Percentiles rank a stretch among this genome's conserved stretches.
Conservation (phyloP, 2,329 filamentous ascomycete genomes). For the Neurospora sp. region DNA sequence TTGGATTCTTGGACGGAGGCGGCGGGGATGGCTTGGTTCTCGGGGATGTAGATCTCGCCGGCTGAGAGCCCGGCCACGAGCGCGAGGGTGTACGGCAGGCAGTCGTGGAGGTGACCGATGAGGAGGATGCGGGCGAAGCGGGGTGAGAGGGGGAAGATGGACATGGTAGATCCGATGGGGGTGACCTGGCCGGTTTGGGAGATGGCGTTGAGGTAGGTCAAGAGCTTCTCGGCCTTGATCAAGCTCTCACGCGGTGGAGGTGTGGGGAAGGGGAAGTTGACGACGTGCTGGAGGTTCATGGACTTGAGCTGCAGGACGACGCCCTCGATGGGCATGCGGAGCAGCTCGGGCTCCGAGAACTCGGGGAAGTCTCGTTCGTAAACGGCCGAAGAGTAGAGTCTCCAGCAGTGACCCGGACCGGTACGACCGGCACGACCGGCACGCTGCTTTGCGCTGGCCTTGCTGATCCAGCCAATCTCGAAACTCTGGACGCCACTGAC, state of each 20-base stretch:
- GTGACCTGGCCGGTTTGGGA: slow-evolving; percentile 66
- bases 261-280: slow-evolving; percentile 94
- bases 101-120: slow-evolving; percentile 72
- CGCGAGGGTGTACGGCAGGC: slow-evolving; percentile 77
- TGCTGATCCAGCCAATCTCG: slow-evolving; percentile 93
- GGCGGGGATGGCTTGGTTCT: slow-evolving; percentile 63
- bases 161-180: slow-evolving; percentile 68
- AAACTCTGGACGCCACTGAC: slow-evolving; percentile 90
- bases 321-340: slow-evolving; percentile 85
- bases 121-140: slow-evolving; percentile 88
- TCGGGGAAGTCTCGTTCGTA: slow-evolving; percentile 83
- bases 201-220: slow-evolving; percentile 78
- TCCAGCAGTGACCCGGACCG: slow-evolving; percentile 90
- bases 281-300: slow-evolving; percentile 83
- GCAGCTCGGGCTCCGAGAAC: slow-evolving; percentile 79
- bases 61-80: slow-evolving; percentile 83
- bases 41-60: slow-evolving; percentile 76
- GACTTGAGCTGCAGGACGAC: slow-evolving; percentile 89
- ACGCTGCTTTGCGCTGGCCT: slow-evolving; percentile 86
- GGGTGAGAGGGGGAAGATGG: slow-evolving; percentile 81
- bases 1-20: slow-evolving; percentile 34
- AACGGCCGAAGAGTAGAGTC: slow-evolving; percentile 87
- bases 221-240: slow-evolving; percentile 72
- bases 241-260: slow-evolving; percentile 70
- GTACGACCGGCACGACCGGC: slow-evolving; percentile 92